Evolutionary conservation across 1,139 yeast species (phyloP).

Genomic region (Kurtzmaniella quercitrusa): DNA sequence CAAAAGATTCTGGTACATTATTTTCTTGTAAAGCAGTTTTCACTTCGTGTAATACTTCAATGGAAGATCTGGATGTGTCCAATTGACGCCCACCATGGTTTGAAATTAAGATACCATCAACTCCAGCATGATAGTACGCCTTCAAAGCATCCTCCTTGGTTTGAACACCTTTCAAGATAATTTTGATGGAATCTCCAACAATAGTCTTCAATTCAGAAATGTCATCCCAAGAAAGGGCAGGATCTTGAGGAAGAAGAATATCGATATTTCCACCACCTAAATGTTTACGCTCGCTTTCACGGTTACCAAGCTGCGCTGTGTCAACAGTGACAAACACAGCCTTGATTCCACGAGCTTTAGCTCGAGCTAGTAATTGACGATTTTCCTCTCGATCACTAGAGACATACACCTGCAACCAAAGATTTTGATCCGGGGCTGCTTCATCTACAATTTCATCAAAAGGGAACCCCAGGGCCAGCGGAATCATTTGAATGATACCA

Average conservation of each 20-base stretch:
- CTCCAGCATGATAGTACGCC: conserved; percentile 32
- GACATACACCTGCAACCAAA: conserved; percentile 39
- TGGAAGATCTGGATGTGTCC: conserved; percentile 38
- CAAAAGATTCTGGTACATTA: conserved; percentile 17
- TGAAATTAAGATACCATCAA: conserved; percentile 41
- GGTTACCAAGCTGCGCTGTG: conserved; percentile 15
- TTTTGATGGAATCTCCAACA: conserved; percentile 14
- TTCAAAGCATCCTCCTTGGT: conserved; percentile 39
- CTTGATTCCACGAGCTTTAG: conserved; percentile 10
- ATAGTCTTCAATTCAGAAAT: conserved; percentile 3
- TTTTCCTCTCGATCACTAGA: conserved; percentile 5
- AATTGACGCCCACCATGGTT: conserved; percentile 49
- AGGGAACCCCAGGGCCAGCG: conserved; percentile 47
- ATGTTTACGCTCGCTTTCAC: conserved; percentile 11
- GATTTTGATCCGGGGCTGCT: conserved; percentile 23
- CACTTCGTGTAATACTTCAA: conserved; percentile 39
- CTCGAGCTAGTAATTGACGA: conserved; percentile 8
- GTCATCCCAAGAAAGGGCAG: conserved; percentile 10
- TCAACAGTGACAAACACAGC: conserved; percentile 15
- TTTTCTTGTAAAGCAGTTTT: background rate
- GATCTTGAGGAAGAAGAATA: conserved; percentile 1
- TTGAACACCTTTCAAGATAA: conserved; percentile 45
- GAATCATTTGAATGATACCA: conserved; percentile 48
- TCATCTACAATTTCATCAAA: conserved; percentile 51
- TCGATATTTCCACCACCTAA: conserved; percentile 2